A percentile compares a stretch with the other conserved stretches of the same genome.
Evolutionary conservation across 805 yeast genomes (phyloP).

Genomic region (Starmera amethionina): DNA sequence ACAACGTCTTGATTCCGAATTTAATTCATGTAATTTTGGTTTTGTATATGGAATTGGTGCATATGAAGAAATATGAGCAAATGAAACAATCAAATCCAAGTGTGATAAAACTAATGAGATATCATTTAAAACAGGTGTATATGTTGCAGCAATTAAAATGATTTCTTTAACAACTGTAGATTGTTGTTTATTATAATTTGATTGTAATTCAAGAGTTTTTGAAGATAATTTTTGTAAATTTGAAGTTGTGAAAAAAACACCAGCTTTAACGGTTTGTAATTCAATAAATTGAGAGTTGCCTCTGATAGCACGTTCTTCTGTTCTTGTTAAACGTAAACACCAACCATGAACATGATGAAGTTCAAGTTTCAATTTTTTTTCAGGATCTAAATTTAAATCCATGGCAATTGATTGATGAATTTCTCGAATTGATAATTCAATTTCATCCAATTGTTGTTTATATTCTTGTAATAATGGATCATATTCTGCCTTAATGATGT

Average conservation of each 20-base stretch:
- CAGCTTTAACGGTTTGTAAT: conserved; percentile 88
- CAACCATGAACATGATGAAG: conserved; percentile 84
- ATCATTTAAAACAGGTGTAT: conserved; percentile 66
- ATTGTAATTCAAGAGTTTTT: conserved; percentile 47
- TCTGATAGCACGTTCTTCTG: conserved; percentile 75
- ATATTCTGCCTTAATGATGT: conserved; percentile 80
- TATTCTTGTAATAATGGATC: conserved; percentile 65
- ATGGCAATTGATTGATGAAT: conserved; percentile 61
- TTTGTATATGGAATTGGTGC: conserved; percentile 77
- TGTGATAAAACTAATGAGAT: conserved; percentile 57
- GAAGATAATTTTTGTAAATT: conserved; percentile 50
- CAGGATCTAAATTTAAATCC: conserved; percentile 72
- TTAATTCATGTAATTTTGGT: conserved; percentile 57
- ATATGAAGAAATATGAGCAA: conserved; percentile 74
- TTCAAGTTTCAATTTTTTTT: conserved; percentile 83
- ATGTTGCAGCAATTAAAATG: conserved; percentile 70
- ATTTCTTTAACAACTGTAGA: conserved; percentile 74
- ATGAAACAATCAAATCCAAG: conserved; percentile 74
- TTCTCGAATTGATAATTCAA: conserved; percentile 43
- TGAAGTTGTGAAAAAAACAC: conserved; percentile 80
- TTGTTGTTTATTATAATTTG: conserved; percentile 68
- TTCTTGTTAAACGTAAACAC: conserved; percentile 89
- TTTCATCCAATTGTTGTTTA: conserved; percentile 43
- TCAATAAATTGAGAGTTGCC: conserved; percentile 53
- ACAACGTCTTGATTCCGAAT: conserved; percentile 34